Base-by-base conservation (phyloP, 805 yeast species). In the Wickerhamiella kazuoi region DNA sequence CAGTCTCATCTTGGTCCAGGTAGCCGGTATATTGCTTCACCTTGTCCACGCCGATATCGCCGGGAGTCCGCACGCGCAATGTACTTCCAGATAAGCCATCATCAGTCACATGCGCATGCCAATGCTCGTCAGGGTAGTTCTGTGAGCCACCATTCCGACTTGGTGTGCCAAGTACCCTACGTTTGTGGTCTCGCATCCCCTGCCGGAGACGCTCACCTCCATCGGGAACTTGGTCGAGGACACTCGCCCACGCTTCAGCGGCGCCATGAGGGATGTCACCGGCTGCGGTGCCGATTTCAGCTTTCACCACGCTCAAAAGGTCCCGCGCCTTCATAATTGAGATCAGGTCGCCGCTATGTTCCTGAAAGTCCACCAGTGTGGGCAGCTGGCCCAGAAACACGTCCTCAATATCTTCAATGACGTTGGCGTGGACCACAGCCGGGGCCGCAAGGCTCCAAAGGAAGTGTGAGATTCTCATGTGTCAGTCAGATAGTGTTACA, bases 1-100 rank as follows among this genome's bases (percentile, higher is more conserved):
- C 93, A 47, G 72, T 79, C 35, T 76, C 81, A 46, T 67, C 72
- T 38, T 79, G 73, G 58, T 83, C 94, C 54, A 83, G 70, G 60
- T 83, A 83, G 38, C 95, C 95, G 28, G 86, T 67, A 56, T 72
- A 76, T 58, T 83, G 94, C 54, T 77, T 73, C 37, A 81, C 94
- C 4, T 67, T 59, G 61, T 86, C 96, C 41, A 86, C 62, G 16
- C 93, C 93, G 48, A 86, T 68, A 30, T 61, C 64, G 45, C 67
- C 64, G 13, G 93, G 93, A 50, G 63, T 64, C 59, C 69, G 70
- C 48, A 74, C 71, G 54, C 87, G 72, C 59, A 79, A 63, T 44
- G 69, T 60, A 56, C 75, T 67, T 50, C 63, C 59, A n/a, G 42
- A 42, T 30, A 24, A 30, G 17, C 16, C 24, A 4, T 16, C 13